Base-by-base conservation (phyloP, 805 yeast genomes). In the Spathaspora girioi region DNA sequence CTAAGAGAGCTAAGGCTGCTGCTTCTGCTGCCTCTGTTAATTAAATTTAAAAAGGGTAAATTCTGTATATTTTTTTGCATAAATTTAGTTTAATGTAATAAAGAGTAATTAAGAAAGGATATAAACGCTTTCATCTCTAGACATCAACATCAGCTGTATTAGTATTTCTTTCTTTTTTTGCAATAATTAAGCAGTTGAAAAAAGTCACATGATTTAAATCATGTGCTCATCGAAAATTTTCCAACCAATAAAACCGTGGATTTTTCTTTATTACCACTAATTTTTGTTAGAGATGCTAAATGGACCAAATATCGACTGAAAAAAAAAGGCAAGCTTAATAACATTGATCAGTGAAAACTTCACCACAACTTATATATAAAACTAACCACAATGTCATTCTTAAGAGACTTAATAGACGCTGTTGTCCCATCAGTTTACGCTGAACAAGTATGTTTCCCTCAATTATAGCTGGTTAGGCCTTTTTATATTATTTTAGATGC, bases 391-490 rank as follows among this genome's bases (percentile, higher is more conserved):
- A 76, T 76, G 80, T 69, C 79, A 60, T 75, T 82, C 64, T 78
- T 83, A 63, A 80, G 76, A 67, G 96, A 89, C 72, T 74, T 90
- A 65, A 86, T 87, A 74, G 96, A 89, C 67, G 80, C 87, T 54
- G 77, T 88, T 58, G 74, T 82, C 59, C 96, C 97, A 67, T 79
- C 88, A 61, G 96, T 96, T 49, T 84, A 79, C 74, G 97, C 96
- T 63, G 96, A 88, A 63, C 84, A 80, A 70, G 82, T 73, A 73
- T 64, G 78, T 73, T 46, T 11, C 27, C 20, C n/a, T 27, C n/a
- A 10, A 31, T 14, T 31, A 10, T 31, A 31, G 4, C 27, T 10
- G 9, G 12, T 41, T 19, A 41, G 5, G 9, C 23, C 3, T 41
- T 23, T n/a, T n/a, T n/a, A n/a, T n/a, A n/a, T n/a, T 6, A 23